Evolutionary conservation across 2,329 filamentous ascomycete genomes (phyloP).

Genomic region (Trichoderma citrinoviride): DNA sequence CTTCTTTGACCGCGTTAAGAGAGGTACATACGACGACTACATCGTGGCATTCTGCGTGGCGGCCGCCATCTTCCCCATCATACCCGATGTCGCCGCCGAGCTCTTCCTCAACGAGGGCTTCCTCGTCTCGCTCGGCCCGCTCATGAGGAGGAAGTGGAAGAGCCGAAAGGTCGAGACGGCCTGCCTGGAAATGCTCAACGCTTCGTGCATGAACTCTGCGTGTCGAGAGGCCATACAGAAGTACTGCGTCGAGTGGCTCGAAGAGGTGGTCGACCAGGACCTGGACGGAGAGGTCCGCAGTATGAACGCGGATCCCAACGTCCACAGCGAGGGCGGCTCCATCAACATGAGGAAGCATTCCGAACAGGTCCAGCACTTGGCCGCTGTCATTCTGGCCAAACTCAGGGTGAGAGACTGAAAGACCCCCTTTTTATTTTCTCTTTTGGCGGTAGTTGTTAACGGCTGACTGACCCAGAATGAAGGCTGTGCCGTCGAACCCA

Average conservation of each 20-base stretch:
- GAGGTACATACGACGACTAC: constrained; percentile 80
- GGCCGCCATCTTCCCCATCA: constrained; percentile 80
- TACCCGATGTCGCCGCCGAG: constrained; percentile 68
- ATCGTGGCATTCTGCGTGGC: constrained; percentile 93
- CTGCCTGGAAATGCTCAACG: constrained; percentile 84
- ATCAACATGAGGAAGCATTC: constrained; percentile 61
- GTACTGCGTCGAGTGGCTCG: constrained; percentile 83
- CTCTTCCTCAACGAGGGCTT: constrained; percentile 91
- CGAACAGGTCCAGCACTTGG: constrained; percentile 60
- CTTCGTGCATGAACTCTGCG: constrained; percentile 78
- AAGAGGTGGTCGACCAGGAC: constrained; percentile 75
- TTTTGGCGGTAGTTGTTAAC: constrained; percentile 28
- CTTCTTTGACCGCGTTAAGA: constrained; percentile 67
- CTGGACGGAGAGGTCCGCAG: constrained; percentile 53
- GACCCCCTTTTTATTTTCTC: too few species aligned
- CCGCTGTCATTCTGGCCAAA: constrained; percentile 75
- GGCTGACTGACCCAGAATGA: constrained; percentile 51
- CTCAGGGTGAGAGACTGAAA: constrained; percentile 48
- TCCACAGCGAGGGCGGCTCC: constrained; percentile 60
- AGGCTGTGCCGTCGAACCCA: constrained; percentile 53
- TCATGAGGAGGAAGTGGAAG: constrained; percentile 79
- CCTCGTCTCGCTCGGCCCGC: constrained; percentile 68
- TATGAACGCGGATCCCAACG: constrained; percentile 52
- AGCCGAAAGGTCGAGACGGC: constrained; percentile 82
- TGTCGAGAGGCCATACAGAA: constrained; percentile 83